Conservation (phyloP, 441 rosid genomes). For the Bocquillonia castaneifolia region DNA sequence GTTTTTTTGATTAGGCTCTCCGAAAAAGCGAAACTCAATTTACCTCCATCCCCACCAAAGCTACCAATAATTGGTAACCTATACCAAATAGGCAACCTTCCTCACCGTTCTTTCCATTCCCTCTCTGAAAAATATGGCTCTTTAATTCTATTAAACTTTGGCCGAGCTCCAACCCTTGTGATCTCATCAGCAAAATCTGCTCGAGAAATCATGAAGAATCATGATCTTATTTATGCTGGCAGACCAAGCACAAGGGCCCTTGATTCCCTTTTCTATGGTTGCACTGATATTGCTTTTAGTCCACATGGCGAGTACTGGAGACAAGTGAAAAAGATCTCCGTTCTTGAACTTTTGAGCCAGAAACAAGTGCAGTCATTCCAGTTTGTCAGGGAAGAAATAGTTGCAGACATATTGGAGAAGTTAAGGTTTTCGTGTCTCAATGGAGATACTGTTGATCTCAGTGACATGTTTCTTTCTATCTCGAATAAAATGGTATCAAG, state of each 20-base stretch:
- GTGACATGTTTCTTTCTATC: constrained; percentile 9
- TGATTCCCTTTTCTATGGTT: constrained; percentile 22
- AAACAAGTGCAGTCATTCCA: constrained; percentile 30
- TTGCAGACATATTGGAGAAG: neutral
- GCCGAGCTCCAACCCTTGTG: constrained; percentile 22
- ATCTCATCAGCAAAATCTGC: constrained; percentile 31
- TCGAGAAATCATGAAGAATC: constrained; percentile 30
- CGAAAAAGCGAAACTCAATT: too few relatives aligned
- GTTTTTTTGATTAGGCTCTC: too few relatives aligned
- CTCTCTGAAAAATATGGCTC: constrained; percentile 34
- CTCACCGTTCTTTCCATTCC: constrained; percentile 27
- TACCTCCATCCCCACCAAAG: constrained; percentile 31
- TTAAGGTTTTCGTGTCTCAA: neutral
- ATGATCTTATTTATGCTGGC: constrained; percentile 27
- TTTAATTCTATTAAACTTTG: constrained; percentile 34
- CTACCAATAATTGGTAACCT: constrained; percentile 39
- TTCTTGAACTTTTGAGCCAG: constrained; percentile 28
- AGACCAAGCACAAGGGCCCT: constrained; percentile 12
- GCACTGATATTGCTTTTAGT: constrained; percentile 20
- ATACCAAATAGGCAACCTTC: constrained; percentile 24
- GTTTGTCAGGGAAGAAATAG: constrained; percentile 28
- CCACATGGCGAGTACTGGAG: constrained; percentile 39
- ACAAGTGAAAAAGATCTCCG: constrained; percentile 28
- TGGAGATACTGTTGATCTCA: constrained; percentile 23
- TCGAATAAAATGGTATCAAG: constrained; percentile 28